Conservation (phyloP, 2,329 filamentous ascomycete species). For the Massarina eburnea region DNA sequence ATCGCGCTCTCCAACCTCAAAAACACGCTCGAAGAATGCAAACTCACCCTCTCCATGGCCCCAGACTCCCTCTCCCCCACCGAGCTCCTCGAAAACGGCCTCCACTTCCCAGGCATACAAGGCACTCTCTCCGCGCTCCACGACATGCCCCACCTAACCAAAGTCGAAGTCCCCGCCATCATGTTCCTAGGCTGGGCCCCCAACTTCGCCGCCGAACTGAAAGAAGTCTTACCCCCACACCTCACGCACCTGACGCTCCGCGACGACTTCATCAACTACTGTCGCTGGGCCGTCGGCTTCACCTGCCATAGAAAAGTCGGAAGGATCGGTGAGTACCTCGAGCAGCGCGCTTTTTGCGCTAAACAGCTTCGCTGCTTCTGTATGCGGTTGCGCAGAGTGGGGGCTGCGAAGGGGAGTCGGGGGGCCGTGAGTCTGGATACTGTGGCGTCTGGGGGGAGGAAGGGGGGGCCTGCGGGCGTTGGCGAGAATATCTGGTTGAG, state of each 20-base stretch:
- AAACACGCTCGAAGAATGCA: constrained; percentile 19
- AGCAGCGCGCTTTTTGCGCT: constrained; percentile 13
- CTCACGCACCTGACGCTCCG: constrained; percentile 17
- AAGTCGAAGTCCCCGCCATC: constrained; percentile 21
- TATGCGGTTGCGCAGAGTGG: constrained; percentile 13
- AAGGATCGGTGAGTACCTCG: constrained; percentile 21
- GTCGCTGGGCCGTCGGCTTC: constrained; percentile 20
- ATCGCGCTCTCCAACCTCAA: constrained; percentile 18
- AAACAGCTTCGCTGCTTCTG: constrained; percentile 15
- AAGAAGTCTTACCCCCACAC: constrained; percentile 20
- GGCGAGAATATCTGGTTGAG: constrained; percentile 14
- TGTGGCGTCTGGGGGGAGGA: neutral
- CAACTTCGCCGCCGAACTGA: constrained; percentile 17
- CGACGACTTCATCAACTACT: constrained; percentile 24
- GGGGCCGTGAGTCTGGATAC: no score
- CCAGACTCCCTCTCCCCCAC: constrained; percentile 20
- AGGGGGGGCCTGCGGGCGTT: neutral
- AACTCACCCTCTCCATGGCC: constrained; percentile 19
- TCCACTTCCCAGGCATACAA: constrained; percentile 22
- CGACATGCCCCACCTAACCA: constrained; percentile 16
- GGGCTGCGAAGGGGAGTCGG: constrained; percentile 5
- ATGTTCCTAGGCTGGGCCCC: constrained; percentile 27
- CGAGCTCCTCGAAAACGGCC: constrained; percentile 16
- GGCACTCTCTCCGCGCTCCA: constrained; percentile 23
- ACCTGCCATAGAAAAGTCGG: constrained; percentile 19